Evolutionary conservation across 768 basidiomycete species (phyloP).

Genomic region (Tulasnella sp.): DNA sequence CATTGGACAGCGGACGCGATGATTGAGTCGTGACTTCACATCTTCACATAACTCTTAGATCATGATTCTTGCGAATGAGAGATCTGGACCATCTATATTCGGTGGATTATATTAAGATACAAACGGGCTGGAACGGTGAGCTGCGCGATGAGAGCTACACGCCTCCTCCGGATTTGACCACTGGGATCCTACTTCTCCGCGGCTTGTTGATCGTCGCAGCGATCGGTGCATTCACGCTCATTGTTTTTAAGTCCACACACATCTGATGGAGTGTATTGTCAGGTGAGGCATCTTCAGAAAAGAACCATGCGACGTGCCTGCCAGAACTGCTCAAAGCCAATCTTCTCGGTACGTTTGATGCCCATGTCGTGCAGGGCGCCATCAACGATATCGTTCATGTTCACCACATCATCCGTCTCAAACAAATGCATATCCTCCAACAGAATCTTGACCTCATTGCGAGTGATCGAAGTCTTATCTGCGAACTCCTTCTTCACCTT

Average conservation of each 20-base stretch:
- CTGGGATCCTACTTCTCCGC: constrained; percentile 36
- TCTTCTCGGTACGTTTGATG: constrained; percentile 39
- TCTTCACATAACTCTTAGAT: no score
- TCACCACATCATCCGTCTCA: constrained; percentile 39
- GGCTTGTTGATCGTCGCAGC: constrained; percentile 26
- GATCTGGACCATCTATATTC: no score
- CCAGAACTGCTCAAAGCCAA: constrained; percentile 79
- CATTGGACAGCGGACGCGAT: no score
- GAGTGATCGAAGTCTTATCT: constrained; percentile 27
- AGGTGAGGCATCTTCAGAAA: constrained; percentile 1
- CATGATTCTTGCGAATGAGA: no score
- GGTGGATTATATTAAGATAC: no score
- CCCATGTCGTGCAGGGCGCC: constrained; percentile 73
- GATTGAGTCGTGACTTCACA: no score
- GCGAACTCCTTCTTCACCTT: constrained; percentile 28
- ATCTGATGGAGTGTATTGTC: constrained; percentile 35
- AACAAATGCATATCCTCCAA: constrained; percentile 29
- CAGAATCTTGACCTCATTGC: constrained; percentile 31
- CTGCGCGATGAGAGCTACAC: constrained; percentile 26
- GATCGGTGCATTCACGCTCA: constrained; percentile 36
- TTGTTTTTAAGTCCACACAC: constrained; percentile 62
- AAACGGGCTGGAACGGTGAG: no score
- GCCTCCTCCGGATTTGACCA: constrained; percentile 45
- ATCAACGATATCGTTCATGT: constrained; percentile 51
- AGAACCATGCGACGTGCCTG: constrained; percentile 43